Base-by-base conservation (phyloP, 2,329 filamentous ascomycete genomes). In the Xylariaceae sp. region DNA sequence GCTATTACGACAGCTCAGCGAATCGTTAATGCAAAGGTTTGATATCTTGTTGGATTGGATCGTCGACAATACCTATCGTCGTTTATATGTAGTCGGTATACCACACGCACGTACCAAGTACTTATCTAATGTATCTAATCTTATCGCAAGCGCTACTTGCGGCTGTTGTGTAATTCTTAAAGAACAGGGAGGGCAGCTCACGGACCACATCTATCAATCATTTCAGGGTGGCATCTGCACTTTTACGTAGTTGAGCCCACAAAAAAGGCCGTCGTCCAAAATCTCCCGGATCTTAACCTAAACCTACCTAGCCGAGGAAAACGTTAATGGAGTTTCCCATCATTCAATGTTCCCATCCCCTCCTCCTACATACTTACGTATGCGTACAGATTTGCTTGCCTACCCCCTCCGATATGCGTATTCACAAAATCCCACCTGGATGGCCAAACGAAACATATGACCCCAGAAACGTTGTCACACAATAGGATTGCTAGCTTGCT, bases 171-270 rank as follows among this genome's bases (percentile, higher is more conserved):
- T 49, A 45, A 29, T 47, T 37, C 14, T 44, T 43, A 37, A 20
- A 23, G 43, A 52, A 19, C 19, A 26, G 9, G 23, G 23, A 26
- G 23, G 23, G 23, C 9, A 4, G 20, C 12, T 54, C 57, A 62
- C 60, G 32, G 54, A 46, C 60, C 57, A 60, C 42, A 6, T 18
- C 14, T 16, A 37, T 3, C 32, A 5, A 16, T 10, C 9, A 37
- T 37, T 16, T 12, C 6, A 16, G 32, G 14, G 32, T 12, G 14
- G 32, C 32, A 50, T 46, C 43, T 60, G 60, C 60, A 62, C 57
- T 50, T 55, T 62, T 62, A 62, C 60, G 60, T 62, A 54, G 57
- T 62, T 60, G 1, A 56, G 52, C 57, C 57, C 44, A 51, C 60
- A 43, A 60, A 62, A 62, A 60, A 58, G 60, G 32, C 14, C 9